phyloP scores from a whole-genome alignment of 2,329 filamentous ascomycete genomes.

The Claviceps pazoutovae region DNA sequence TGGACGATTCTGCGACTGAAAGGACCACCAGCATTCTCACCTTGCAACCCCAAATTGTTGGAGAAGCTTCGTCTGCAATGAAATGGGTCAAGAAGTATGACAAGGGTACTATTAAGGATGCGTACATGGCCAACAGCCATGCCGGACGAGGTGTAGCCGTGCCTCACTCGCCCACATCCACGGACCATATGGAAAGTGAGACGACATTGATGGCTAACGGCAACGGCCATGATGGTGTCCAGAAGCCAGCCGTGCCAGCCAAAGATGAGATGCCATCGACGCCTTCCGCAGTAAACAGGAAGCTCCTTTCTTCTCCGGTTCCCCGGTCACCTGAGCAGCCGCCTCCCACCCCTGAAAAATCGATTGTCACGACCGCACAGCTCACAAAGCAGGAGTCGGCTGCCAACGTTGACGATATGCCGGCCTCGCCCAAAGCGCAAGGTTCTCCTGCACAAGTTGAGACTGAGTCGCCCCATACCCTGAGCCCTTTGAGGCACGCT shows the following conservation, averaged over 20 bases:
- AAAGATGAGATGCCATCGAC: constrained; percentile 19
- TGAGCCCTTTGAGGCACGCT: constrained; percentile 32
- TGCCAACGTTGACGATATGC: neutral
- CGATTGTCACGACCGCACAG: neutral
- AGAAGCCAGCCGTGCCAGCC: constrained; percentile 25
- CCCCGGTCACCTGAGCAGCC: neutral
- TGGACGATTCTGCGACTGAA: constrained; percentile 41
- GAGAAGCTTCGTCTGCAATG: constrained; percentile 82
- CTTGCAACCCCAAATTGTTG: constrained; percentile 69
- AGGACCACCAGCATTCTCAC: constrained; percentile 89
- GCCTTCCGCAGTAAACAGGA: constrained; percentile 1
- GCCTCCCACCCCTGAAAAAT: neutral
- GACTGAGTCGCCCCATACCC: neutral
- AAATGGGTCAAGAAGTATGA: constrained; percentile 96
- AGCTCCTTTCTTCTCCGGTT: neutral
- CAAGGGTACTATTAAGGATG: constrained; percentile 69
- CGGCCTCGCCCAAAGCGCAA: constrained; percentile 14
- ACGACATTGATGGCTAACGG: constrained; percentile 4
- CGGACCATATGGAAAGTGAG: constrained; percentile 14
- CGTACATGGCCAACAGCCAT: constrained; percentile 65
- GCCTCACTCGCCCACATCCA: constrained; percentile 19
- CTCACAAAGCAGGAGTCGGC: neutral
- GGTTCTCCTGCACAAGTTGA: neutral
- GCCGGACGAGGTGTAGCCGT: constrained; percentile 50
- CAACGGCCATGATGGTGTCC: neutral